Percentiles rank a stretch among this genome's conserved stretches.
These are phyloP conservation scores for Backusella macrospora DNA, from an alignment of 192 early-diverging fungal species.

Conservation along the genomic window DNA sequence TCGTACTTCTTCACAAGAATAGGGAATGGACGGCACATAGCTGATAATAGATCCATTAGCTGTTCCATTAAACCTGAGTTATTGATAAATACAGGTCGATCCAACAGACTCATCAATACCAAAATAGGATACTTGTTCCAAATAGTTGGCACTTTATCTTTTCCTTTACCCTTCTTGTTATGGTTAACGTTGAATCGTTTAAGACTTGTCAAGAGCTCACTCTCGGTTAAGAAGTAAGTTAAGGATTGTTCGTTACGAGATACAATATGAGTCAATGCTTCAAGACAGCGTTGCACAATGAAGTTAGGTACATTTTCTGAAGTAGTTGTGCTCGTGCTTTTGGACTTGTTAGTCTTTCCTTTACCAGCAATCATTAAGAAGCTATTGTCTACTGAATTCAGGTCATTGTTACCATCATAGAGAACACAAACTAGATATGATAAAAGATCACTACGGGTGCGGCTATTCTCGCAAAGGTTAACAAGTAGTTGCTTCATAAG, in stretches of 20 bases:
- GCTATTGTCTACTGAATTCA: conserved; percentile 74
- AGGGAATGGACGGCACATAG: conserved; percentile 77
- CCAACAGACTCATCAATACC: conserved; percentile 81
- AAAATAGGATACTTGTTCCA: conserved; percentile 71
- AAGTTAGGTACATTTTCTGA: conserved; percentile 81
- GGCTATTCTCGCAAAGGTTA: conserved; percentile 89
- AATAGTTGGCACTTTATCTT: conserved; percentile 50
- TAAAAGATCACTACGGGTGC: conserved; percentile 81
- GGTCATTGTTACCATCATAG: conserved; percentile 77
- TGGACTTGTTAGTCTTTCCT: conserved; percentile 52
- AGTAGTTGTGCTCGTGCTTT: conserved; percentile 26
- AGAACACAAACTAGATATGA: conserved; percentile 86
- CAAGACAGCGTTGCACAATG: conserved; percentile 88
- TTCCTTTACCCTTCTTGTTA: conserved; percentile 72
- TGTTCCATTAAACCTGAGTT: conserved; percentile 85
- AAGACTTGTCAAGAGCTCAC: conserved; percentile 59
- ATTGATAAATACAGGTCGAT: conserved; percentile 79
- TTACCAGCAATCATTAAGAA: conserved; percentile 73
- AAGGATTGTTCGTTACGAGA: conserved; percentile 75
- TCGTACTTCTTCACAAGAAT: conserved; percentile 58
- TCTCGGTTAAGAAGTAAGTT: conserved; percentile 78
- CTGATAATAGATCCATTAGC: conserved; percentile 82
- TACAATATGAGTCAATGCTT: conserved; percentile 80
- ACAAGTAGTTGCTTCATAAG: conserved; percentile 70
- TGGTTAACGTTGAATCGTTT: conserved; percentile 46